phyloP scores from a whole-genome alignment of 306 rosid genomes.

The Cicer yamashitae region DNA sequence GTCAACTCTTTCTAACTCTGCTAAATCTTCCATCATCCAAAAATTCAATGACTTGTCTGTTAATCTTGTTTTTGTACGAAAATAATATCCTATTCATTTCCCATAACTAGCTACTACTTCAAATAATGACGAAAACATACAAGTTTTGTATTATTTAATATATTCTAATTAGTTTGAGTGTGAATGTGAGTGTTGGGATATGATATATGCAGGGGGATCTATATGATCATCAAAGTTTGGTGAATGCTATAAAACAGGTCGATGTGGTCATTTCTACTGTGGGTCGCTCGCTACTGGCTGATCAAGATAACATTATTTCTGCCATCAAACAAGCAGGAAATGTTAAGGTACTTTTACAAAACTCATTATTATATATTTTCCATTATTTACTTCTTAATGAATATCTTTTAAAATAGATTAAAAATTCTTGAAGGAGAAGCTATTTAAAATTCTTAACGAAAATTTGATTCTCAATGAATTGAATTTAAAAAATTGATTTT shows the following conservation, averaged over 20 bases:
- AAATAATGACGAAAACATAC: too few relatives aligned
- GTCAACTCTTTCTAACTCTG: slow-evolving; percentile 58
- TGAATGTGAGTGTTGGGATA: not conserved
- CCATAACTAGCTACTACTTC: not conserved
- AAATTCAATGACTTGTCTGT: slow-evolving; percentile 59
- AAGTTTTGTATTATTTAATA: too few relatives aligned
- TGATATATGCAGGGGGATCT: slow-evolving; percentile 66
- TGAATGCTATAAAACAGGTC: slow-evolving; percentile 75
- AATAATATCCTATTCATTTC: not conserved
- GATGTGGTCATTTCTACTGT: slow-evolving; percentile 79
- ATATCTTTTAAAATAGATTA: too few relatives aligned
- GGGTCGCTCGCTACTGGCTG: slow-evolving; percentile 50
- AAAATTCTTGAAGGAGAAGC: not conserved
- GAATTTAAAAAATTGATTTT: too few relatives aligned
- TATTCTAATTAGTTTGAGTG: too few relatives aligned
- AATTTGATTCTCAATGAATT: too few relatives aligned
- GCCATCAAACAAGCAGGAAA: slow-evolving; percentile 84
- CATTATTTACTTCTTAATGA: too few relatives aligned
- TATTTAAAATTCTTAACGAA: too few relatives aligned
- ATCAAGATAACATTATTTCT: slow-evolving; percentile 75
- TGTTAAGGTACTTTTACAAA: slow-evolving; percentile 55
- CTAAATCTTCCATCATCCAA: slow-evolving; percentile 54
- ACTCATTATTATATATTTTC: not conserved
- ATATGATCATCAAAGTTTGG: slow-evolving; percentile 70
- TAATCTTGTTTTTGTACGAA: slow-evolving; percentile 51